Evolutionary conservation across 75 land plant genomes (phyloP).

Genomic region (Pseudotsuga menziesii): DNA sequence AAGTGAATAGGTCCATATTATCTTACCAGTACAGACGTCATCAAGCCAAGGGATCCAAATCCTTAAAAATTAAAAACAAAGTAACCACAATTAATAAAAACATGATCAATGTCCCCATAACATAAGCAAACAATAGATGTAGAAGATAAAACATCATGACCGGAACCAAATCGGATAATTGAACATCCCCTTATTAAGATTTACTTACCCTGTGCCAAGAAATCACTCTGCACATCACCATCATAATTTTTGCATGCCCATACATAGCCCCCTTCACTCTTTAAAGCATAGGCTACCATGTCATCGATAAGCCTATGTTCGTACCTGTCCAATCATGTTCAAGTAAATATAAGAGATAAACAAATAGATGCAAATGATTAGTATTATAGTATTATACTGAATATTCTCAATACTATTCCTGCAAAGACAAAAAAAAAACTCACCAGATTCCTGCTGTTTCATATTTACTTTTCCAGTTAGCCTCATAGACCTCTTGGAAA

Average conservation of each 20-base stretch:
- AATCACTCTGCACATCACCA: constrained; percentile 99
- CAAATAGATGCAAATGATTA: neutral
- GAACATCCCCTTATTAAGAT: neutral
- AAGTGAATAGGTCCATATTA: too few species aligned
- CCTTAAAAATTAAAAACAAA: constrained; percentile 46
- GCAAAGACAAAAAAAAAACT: neutral
- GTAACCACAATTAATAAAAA: neutral
- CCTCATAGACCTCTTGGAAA: constrained; percentile 90
- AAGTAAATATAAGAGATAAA: neutral
- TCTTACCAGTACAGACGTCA: constrained; percentile 94
- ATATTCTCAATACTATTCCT: neutral
- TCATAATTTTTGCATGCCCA: constrained; percentile 99
- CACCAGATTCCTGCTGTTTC: constrained; percentile 94
- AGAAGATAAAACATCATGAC: neutral
- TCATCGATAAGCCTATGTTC: constrained; percentile 98
- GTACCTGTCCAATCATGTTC: constrained; percentile 51
- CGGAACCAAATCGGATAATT: neutral
- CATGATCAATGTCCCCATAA: neutral
- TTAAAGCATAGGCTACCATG: constrained; percentile 97
- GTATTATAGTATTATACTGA: neutral
- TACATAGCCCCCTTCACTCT: constrained; percentile 96
- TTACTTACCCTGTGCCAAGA: constrained; percentile 85
- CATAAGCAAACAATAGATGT: neutral
- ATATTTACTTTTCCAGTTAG: constrained; percentile 78
- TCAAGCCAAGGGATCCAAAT: constrained; percentile 96